These are phyloP conservation scores for Tetradesmus lagerheimii DNA, from an alignment of 139 green algal species.

Conservation along the genomic window DNA sequence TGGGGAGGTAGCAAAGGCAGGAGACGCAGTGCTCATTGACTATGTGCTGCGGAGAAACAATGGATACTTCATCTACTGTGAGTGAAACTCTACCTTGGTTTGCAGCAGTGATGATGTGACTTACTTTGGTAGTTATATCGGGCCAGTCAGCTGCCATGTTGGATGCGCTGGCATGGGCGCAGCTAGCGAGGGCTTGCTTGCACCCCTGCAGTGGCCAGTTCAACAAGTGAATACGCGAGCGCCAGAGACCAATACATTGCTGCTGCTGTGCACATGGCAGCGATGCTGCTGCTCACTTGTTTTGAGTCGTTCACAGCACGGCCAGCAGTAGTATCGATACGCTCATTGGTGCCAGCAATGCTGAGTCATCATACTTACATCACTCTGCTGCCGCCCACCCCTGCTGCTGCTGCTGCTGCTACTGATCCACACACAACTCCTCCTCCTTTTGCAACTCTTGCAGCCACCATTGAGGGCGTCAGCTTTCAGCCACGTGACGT, in stretches of 20 bases:
- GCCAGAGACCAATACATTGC: no score
- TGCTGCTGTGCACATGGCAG: no score
- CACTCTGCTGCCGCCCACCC: not conserved
- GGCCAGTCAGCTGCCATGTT: not conserved
- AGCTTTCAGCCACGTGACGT: constrained; percentile 86
- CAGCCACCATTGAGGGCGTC: constrained; percentile 82
- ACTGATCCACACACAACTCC: not conserved
- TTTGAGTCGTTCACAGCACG: no score
- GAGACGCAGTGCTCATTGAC: constrained; percentile 78
- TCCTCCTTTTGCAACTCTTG: not conserved
- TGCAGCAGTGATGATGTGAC: no score
- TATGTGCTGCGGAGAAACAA: constrained; percentile 80
- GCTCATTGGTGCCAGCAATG: no score
- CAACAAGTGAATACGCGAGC: no score
- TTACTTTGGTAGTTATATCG: no score
- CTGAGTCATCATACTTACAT: not conserved
- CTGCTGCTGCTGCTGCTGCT: not conserved
- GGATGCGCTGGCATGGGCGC: not conserved
- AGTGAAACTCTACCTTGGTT: no score
- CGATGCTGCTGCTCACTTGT: no score
- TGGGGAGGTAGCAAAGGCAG: constrained; percentile 44
- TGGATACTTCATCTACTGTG: constrained; percentile 72
- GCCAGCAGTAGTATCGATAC: no score
- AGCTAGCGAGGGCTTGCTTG: not conserved
- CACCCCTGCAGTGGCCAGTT: no score